Conservation (phyloP, 148 eudicot genomes). For the Pouteria glomerata region DNA sequence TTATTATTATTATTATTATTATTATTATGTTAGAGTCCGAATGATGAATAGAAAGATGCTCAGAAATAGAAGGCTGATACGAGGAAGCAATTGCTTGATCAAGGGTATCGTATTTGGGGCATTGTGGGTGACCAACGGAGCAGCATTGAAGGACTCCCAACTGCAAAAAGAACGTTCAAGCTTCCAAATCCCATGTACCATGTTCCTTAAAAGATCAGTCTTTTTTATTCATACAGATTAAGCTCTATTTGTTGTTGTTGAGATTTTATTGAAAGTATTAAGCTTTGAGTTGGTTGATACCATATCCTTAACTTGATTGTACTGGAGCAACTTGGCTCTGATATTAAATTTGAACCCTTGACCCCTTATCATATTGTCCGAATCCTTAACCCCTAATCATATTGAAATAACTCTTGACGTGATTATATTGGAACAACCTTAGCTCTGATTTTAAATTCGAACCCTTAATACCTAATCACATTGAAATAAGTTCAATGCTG, state of each 20-base stretch:
- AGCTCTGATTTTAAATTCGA: no score
- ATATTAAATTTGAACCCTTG: no score
- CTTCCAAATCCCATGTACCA: constrained; percentile 46
- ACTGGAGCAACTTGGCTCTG: no score
- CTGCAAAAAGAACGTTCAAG: constrained; percentile 39
- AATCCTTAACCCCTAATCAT: no score
- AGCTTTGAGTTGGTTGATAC: no score
- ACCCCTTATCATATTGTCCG: no score
- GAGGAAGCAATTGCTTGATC: constrained; percentile 24
- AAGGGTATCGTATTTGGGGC: constrained; percentile 39
- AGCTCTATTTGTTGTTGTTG: neutral
- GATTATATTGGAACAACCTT: no score
- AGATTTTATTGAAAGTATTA: neutral
- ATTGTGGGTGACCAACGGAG: constrained; percentile 50
- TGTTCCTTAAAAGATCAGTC: constrained; percentile 13
- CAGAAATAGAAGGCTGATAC: constrained; percentile 28
- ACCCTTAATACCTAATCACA: no score
- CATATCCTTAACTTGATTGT: no score
- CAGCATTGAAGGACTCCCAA: constrained; percentile 36
- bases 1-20: neutral
- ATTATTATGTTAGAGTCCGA: constrained; percentile 12
- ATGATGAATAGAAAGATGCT: constrained; percentile 20
- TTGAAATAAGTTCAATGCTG: no score
- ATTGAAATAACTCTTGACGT: no score
- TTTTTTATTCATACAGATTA: no score